Evolutionary conservation across 2,329 filamentous ascomycete species (phyloP), one percentile per base, ranked within the genome.

Genomic region (Scorias spongiosa): DNA sequence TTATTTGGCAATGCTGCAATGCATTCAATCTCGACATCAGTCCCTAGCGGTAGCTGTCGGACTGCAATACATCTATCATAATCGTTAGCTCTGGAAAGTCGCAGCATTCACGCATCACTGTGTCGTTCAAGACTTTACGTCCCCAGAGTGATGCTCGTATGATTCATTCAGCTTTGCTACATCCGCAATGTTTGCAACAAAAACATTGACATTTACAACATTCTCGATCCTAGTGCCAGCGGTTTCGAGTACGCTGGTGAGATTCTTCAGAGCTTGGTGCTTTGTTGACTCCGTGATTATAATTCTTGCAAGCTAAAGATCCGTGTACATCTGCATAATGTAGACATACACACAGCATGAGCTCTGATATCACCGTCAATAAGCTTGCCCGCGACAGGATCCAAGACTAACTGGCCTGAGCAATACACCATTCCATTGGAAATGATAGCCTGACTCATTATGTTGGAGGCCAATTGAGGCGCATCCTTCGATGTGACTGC

Each of bases 371-470:
- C 68, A 3, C 77, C 78, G 10, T 76, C 68, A 7, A 76, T 67
- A 2, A 81, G 44, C 44, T 71, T 64, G 15, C 62, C 65, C 0
- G 74, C 76, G n/a, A 56, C 58, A 0, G 75, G 70, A 50, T 79
- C 70, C 52, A 76, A 64, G 11, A 73, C 74, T 28, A 83, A 67
- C 48, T 68, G 69, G 20, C 80, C 80, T 1, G 76, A 81, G 65
- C 78, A 81, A 65, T 81, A 84, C n/a, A 84, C 75, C 58, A 80
- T 73, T 53, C 77, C 78, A 54, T 78, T 76, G 59, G 58, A 57
- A 30, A 61, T 47, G 43, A 62, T 56, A 40, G 59, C 59, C 53
- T 62, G 59, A 46, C 46, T 54, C 46, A 51, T 54, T 45, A 60
- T 51, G 20, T 26, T 26, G 20, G 20, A 26, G 20, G 20, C 4